Conservation (phyloP, 2,329 filamentous ascomycete species). For the Beauveria asiatica region DNA sequence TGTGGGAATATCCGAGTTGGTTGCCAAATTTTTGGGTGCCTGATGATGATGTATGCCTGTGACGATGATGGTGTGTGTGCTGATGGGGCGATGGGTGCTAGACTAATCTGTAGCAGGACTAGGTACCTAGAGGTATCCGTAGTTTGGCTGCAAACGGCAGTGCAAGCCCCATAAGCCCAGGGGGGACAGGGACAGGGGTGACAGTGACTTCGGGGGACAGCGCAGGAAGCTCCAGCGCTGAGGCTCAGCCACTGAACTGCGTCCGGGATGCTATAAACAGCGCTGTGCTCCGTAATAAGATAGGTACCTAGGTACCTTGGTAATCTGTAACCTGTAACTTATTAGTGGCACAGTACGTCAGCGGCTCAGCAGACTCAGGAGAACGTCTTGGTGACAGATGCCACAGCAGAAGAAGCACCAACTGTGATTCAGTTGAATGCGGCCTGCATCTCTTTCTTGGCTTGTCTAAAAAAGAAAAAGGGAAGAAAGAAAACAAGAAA, state of each 20-base stretch:
- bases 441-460: neutral
- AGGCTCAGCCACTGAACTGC: neutral
- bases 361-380: neutral
- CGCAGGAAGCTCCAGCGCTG: neutral
- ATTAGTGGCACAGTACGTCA: neutral
- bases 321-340: too few relatives aligned
- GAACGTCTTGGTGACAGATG: too few relatives aligned
- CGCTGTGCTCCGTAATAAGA: neutral
- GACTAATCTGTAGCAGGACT: too few relatives aligned
- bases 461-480: neutral
- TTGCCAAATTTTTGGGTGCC: neutral
- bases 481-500: neutral
- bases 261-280: constrained; percentile 3
- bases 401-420: neutral
- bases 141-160: neutral
- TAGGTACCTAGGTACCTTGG: too few relatives aligned
- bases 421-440: neutral
- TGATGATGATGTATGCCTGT: neutral
- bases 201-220: neutral
- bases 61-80: too few relatives aligned
- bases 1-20: neutral
- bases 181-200: neutral
- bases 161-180: neutral
- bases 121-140: too few relatives aligned
- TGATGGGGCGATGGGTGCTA: too few relatives aligned